Evolutionary conservation across 352 stramenopile species (phyloP).

Genomic region (Lagenidium sp.): DNA sequence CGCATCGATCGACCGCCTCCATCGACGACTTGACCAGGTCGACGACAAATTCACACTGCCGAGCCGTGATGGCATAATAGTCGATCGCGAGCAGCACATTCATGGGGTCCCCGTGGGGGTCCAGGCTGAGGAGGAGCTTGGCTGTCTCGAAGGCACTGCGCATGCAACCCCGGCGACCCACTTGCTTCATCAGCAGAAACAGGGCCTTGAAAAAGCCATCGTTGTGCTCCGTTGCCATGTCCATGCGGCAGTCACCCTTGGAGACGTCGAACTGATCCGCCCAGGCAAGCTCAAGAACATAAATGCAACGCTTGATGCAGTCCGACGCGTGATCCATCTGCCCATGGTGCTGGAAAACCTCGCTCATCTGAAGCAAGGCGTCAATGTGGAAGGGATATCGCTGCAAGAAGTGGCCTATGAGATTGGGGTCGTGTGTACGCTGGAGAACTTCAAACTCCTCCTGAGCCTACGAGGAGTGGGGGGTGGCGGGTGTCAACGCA

Average conservation of each 20-base stretch:
- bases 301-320: slow-evolving; percentile 84
- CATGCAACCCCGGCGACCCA: slow-evolving; percentile 70
- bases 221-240: slow-evolving; percentile 71
- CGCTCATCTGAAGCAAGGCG: slow-evolving; percentile 77
- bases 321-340: slow-evolving; percentile 81
- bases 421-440: slow-evolving; percentile 74
- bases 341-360: slow-evolving; percentile 83
- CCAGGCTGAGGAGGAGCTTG: slow-evolving; percentile 62
- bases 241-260: slow-evolving; percentile 77
- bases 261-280: slow-evolving; percentile 76
- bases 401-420: slow-evolving; percentile 74
- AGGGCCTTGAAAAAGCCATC: slow-evolving; percentile 63
- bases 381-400: slow-evolving; percentile 82
- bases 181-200: slow-evolving; percentile 80
- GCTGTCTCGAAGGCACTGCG: slow-evolving; percentile 80
- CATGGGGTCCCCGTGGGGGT: slow-evolving; percentile 75
- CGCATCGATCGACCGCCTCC: slow-evolving; percentile 42
- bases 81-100: slow-evolving; percentile 71
- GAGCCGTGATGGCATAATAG: slow-evolving; percentile 75
- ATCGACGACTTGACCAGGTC: slow-evolving; percentile 52
- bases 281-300: slow-evolving; percentile 75
- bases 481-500: too few species aligned
- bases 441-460: slow-evolving; percentile 79
- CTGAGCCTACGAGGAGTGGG: slow-evolving; percentile 60
- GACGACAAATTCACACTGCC: slow-evolving; percentile 74